phyloP scores from a whole-genome alignment of 73 alveolate species.

The Diophrys sp. region DNA sequence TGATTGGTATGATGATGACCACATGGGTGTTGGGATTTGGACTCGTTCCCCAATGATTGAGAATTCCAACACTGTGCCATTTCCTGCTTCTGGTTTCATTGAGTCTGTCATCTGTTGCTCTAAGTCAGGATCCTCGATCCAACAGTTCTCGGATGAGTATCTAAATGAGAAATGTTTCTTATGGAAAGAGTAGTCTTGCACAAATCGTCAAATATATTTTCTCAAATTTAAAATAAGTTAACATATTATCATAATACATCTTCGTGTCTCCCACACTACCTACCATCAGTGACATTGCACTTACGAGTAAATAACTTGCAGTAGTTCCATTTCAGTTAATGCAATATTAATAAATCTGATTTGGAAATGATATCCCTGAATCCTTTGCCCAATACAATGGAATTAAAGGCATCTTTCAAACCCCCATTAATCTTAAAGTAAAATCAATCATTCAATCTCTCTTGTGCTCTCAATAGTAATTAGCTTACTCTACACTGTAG shows the following conservation, averaged over 20 bases:
- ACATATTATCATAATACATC: background rate
- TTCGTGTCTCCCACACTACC: background rate
- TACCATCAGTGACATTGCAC: background rate
- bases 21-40: background rate
- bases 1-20: background rate
- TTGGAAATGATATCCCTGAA: too few relatives aligned
- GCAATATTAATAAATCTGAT: too few relatives aligned
- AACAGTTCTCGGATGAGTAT: background rate
- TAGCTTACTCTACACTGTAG: too few relatives aligned
- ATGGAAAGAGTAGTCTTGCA: background rate
- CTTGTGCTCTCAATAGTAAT: too few relatives aligned
- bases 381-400: too few relatives aligned
- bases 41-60: background rate
- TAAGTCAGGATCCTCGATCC: background rate
- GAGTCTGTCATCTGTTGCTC: background rate
- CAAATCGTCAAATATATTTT: background rate
- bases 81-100: background rate
- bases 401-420: too few relatives aligned
- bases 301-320: background rate
- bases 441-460: too few relatives aligned
- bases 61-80: background rate
- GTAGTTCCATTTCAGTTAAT: background rate
- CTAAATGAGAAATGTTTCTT: background rate
- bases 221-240: background rate
- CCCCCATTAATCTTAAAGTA: too few relatives aligned